Conservation (phyloP, 1,284 basidiomycete species). For the Cutaneotrichosporon mucoides region DNA sequence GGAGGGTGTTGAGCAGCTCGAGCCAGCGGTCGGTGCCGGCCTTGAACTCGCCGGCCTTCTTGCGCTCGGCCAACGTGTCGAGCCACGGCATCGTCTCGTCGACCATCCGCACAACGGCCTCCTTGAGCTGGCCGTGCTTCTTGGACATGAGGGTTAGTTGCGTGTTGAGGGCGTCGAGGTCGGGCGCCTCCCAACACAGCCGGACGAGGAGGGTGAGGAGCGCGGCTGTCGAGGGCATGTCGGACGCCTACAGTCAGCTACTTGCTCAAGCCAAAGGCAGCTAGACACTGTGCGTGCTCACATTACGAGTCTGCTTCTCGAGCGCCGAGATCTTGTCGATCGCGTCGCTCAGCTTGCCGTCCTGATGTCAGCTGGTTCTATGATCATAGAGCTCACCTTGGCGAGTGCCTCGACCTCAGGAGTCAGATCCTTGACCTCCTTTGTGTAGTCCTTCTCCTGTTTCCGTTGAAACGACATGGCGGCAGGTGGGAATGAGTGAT, state of each 20-base stretch:
- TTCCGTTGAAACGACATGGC: conserved; percentile 49
- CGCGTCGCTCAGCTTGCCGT: conserved; percentile 74
- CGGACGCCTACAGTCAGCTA: conserved; percentile 67
- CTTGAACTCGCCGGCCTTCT: conserved; percentile 43
- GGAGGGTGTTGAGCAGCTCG: conserved; percentile 79
- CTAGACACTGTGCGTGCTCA: conserved; percentile 46
- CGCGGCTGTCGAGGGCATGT: conserved; percentile 82
- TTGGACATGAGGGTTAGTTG: conserved; percentile 75
- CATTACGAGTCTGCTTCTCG: conserved; percentile 97
- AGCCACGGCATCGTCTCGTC: conserved; percentile 78
- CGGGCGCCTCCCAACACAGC: conserved; percentile 60
- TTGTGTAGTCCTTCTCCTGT: conserved; percentile 56
- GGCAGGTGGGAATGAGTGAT: conserved; percentile 1
- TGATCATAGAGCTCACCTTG: conserved; percentile 36
- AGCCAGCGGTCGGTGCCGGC: conserved; percentile 74
- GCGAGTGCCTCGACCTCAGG: conserved; percentile 51
- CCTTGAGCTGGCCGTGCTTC: conserved; percentile 97
- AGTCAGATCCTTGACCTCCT: conserved; percentile 53
- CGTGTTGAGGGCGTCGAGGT: conserved; percentile 67
- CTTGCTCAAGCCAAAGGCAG: background rate
- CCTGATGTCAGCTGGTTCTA: conserved; percentile 29
- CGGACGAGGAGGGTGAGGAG: conserved; percentile 71
- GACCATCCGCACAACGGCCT: conserved; percentile 82
- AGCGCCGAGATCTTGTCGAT: conserved; percentile 83
- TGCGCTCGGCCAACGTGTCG: conserved; percentile 57